Conservation (phyloP, 495 filamentous ascomycete species). For the Cetradonia linearis region DNA sequence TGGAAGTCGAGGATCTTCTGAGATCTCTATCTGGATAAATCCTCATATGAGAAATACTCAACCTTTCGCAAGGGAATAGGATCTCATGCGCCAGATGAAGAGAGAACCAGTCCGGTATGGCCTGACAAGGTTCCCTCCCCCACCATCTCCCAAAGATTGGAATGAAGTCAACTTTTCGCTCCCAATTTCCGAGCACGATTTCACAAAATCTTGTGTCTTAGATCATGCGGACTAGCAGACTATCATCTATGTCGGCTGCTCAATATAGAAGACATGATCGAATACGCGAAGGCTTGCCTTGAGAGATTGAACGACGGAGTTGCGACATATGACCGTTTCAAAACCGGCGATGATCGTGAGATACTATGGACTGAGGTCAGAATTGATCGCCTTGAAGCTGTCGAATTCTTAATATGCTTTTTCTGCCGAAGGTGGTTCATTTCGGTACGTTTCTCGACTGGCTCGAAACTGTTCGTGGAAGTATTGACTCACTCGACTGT, state of each 20-base stretch:
- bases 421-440: too few relatives aligned
- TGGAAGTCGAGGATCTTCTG: not conserved
- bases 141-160: not conserved
- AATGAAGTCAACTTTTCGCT: not conserved
- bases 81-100: not conserved
- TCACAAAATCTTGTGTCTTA: not conserved
- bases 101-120: not conserved
- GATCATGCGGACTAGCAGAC: not conserved
- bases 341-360: too few relatives aligned
- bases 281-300: not conserved
- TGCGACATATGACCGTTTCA: not conserved
- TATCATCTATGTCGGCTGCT: not conserved
- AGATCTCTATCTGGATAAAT: not conserved
- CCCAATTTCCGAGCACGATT: not conserved
- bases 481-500: not conserved
- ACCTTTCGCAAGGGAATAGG: not conserved
- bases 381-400: too few relatives aligned
- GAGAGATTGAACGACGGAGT: not conserved
- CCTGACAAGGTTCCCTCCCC: not conserved
- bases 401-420: too few relatives aligned
- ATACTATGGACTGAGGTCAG: too few relatives aligned
- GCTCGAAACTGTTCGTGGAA: not conserved
- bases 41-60: not conserved
- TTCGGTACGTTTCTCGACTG: too few relatives aligned
- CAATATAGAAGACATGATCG: not conserved